These are phyloP conservation scores for Penicillium psychrosexuale DNA, from an alignment of 2,329 filamentous ascomycete species.

Conservation along the genomic window DNA sequence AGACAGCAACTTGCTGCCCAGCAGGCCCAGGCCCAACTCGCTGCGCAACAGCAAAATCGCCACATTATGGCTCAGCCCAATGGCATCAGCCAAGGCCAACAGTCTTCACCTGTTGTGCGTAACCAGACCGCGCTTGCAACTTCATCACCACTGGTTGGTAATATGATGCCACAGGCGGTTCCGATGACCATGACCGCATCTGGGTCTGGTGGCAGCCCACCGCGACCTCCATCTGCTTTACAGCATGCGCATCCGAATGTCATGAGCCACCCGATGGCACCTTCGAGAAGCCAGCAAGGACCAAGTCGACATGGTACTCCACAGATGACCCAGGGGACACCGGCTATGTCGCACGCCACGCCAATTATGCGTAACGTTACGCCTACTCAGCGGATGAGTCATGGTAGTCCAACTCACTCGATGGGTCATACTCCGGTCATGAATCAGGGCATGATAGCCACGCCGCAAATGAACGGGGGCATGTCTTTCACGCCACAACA, in stretches of 20 bases:
- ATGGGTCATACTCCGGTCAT: constrained; percentile 47
- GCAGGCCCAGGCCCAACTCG: constrained; percentile 45
- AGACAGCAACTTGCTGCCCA: constrained; percentile 44
- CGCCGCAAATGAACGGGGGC: constrained; percentile 38
- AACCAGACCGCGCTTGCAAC: constrained; percentile 47
- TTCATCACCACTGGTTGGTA: constrained; percentile 46
- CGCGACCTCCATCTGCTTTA: constrained; percentile 44
- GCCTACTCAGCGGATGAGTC: constrained; percentile 46
- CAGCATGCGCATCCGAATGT: constrained; percentile 48
- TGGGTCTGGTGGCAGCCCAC: constrained; percentile 48
- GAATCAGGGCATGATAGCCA: constrained; percentile 42
- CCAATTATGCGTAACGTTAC: constrained; percentile 49
- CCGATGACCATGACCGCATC: constrained; percentile 47
- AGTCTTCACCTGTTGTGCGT: constrained; percentile 48
- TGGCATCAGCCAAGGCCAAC: constrained; percentile 41
- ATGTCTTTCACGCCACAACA: constrained; percentile 39
- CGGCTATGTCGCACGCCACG: constrained; percentile 47
- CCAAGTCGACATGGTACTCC: constrained; percentile 49
- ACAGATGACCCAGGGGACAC: constrained; percentile 47
- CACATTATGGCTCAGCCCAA: constrained; percentile 50
- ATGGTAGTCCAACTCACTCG: constrained; percentile 45
- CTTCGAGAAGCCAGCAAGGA: constrained; percentile 46
- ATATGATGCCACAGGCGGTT: constrained; percentile 40
- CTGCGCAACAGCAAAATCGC: constrained; percentile 49
- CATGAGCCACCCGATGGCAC: constrained; percentile 46